These are phyloP conservation scores for Leccinum uliginosum DNA, from an alignment of 768 basidiomycete species.

Conservation along the genomic window DNA sequence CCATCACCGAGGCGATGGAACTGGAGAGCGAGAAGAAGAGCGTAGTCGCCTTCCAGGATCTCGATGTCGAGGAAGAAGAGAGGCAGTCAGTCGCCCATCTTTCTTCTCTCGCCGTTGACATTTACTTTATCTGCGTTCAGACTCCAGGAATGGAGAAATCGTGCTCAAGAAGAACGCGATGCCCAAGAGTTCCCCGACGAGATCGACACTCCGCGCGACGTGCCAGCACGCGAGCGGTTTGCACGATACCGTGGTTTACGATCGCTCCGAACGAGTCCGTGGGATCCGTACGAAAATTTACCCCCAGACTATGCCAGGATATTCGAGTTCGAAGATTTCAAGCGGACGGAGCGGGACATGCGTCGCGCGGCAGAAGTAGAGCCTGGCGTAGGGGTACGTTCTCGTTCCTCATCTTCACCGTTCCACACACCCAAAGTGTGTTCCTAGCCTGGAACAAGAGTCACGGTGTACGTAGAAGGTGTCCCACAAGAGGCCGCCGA, in stretches of 20 bases:
- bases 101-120: not conserved
- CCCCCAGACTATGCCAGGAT: slow-evolving; percentile 92
- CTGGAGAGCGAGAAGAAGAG: slow-evolving; percentile 53
- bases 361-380: slow-evolving; percentile 65
- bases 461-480: slow-evolving; percentile 70
- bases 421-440: not conserved
- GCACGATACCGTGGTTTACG: slow-evolving; percentile 88
- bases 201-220: slow-evolving; percentile 87
- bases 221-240: slow-evolving; percentile 77
- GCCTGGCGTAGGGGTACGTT: slow-evolving; percentile 63
- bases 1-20: slow-evolving; percentile 49
- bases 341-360: slow-evolving; percentile 72
- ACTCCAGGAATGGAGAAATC: slow-evolving; percentile 63
- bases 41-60: slow-evolving; percentile 64
- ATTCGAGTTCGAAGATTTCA: slow-evolving; percentile 96
- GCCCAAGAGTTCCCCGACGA: slow-evolving; percentile 94
- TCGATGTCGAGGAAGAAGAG: slow-evolving; percentile 81
- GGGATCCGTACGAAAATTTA: slow-evolving; percentile 96
- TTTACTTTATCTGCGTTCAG: slow-evolving; percentile 34
- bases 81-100: slow-evolving; percentile 57
- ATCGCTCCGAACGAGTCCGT: slow-evolving; percentile 91
- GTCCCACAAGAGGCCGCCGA: slow-evolving; percentile 59
- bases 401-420: not conserved
- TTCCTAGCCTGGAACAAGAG: slow-evolving; percentile 71
- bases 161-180: slow-evolving; percentile 71